Conservation (phyloP, 192 early-diverging fungal genomes). For the Umbelopsis sp. region DNA sequence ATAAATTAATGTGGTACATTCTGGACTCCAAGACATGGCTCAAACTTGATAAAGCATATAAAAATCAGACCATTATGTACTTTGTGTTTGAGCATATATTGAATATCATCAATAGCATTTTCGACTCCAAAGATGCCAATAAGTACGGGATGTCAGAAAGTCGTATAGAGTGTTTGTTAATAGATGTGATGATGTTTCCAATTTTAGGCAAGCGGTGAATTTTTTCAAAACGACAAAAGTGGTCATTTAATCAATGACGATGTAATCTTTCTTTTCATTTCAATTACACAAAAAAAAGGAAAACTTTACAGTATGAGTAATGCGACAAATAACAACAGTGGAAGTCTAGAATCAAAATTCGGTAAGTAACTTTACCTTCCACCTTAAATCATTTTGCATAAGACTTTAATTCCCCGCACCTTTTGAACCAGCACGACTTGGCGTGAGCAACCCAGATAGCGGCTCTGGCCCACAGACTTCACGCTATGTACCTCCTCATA, state of each 20-base stretch:
- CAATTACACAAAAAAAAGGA: background rate
- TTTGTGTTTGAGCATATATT: no score
- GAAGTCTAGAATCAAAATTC: conserved; percentile 68
- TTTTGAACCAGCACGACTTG: conserved; percentile 61
- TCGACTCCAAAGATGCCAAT: no score
- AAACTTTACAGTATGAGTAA: conserved; percentile 38
- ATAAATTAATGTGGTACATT: no score
- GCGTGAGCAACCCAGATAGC: conserved; percentile 56
- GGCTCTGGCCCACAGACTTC: conserved; percentile 32
- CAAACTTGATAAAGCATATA: no score
- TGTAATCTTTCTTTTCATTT: background rate
- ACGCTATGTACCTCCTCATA: conserved; percentile 69
- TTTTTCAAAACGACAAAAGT: background rate
- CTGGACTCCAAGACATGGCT: no score
- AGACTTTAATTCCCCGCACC: conserved; percentile 11
- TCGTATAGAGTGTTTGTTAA: background rate
- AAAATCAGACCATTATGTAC: no score
- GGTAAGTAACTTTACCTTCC: conserved; percentile 46
- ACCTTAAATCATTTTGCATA: background rate
- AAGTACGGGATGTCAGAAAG: no score
- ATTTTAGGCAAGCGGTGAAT: conserved; percentile 15
- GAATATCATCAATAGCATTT: no score
- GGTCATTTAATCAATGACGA: background rate
- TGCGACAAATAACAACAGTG: conserved; percentile 46
- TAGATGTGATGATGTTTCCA: background rate